Base-by-base conservation (phyloP, 306 rosid species). In the Trichosanthes cucumerina region DNA sequence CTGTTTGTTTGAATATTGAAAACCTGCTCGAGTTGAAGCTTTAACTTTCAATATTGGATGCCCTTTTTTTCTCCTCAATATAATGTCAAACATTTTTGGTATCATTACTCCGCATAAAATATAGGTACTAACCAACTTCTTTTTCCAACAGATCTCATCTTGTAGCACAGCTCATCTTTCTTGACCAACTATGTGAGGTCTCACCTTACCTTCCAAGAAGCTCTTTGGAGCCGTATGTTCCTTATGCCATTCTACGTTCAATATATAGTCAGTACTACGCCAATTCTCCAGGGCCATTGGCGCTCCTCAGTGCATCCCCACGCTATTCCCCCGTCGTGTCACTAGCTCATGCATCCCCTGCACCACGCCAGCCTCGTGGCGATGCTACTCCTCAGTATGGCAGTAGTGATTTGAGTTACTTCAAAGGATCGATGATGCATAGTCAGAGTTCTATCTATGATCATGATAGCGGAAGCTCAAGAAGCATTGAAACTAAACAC, bases 151-250 rank as follows among this genome's bases (percentile, higher is more conserved):
- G 98, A 83, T 89, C 98, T 80, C 90, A 92, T 86, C 97, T 91
- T 49, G 92, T 95, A 60, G 90, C 93, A 31, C 97, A 95, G 75
- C 89, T 95, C 75, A 92, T 95, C 81, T 95, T 92, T 89, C 91
- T 95, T 18, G 98, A 95, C 86, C 98, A 95, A 82, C 90, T 95
- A 43, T 95, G 92, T 78, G 97, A 92, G 86, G 87, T 92, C 44
- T 92, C 98, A 19, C 91, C 98, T 4, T 92, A 89, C 83, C 98
- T 95, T 79, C 92, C 98, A 23, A 86, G 98, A 88, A 92, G 91
- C 86, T 86, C 92, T 49, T 88, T 95, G 79, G 97, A 95, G 85
- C 77, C 90, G 19, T 87, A 91, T 59, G 89, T 92, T 79, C 98
- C 98, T 5, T 91, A 92, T 56, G 89, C 98, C 82, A 88, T 95